These are phyloP conservation scores for Kwoniella sp. DNA, from an alignment of 768 basidiomycete genomes.

Conservation along the genomic window DNA sequence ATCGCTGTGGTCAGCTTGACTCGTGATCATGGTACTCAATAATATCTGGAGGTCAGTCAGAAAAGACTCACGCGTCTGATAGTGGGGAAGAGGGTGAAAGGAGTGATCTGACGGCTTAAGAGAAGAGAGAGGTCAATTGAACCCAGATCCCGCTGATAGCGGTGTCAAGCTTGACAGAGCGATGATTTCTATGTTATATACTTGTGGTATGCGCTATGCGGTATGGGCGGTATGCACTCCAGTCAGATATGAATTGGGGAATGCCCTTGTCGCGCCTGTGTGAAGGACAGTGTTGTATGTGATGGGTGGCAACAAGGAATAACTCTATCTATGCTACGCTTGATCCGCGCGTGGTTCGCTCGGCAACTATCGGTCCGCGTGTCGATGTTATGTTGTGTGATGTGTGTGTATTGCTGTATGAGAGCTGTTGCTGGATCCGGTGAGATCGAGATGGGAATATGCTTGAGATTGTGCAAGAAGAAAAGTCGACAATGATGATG, in stretches of 20 bases:
- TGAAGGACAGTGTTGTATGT: neutral
- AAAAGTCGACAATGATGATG: no score
- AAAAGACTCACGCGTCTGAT: conserved; percentile 9
- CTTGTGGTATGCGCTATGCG: no score
- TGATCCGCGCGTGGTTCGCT: conserved; percentile 9
- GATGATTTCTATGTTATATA: no score
- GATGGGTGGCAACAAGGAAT: conserved; percentile 11
- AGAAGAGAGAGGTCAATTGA: neutral
- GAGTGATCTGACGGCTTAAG: neutral
- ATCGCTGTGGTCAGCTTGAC: neutral
- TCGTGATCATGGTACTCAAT: neutral
- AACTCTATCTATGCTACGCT: neutral
- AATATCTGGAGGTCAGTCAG: neutral
- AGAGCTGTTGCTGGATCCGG: conserved; percentile 3
- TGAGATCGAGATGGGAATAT: no score
- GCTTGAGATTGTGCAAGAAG: no score
- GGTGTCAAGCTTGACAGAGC: neutral
- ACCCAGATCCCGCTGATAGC: neutral
- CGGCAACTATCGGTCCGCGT: conserved; percentile 1
- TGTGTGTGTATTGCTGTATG: neutral
- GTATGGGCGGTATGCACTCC: no score
- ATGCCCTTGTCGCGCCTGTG: no score
- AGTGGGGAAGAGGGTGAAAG: neutral
- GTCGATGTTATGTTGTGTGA: conserved; percentile 8
- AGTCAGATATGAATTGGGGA: no score